These are phyloP conservation scores for Cryptococcus sp. DNA, from an alignment of 1,284 basidiomycete genomes.

Conservation along the genomic window DNA sequence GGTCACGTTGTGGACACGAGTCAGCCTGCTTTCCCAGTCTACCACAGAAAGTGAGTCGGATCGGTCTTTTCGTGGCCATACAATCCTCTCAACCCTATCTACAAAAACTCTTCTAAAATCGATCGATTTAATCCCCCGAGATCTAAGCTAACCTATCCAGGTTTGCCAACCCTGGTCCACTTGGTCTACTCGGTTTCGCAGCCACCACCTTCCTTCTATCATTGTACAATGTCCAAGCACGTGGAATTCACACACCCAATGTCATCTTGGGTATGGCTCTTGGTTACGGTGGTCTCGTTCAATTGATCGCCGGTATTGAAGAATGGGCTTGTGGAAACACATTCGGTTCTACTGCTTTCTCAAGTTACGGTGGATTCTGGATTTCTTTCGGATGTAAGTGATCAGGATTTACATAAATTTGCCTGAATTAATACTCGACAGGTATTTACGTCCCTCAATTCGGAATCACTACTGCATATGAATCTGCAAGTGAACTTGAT, in stretches of 20 bases:
- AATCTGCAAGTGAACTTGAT: conserved; percentile 49
- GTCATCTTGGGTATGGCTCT: conserved; percentile 79
- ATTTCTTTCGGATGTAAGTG: conserved; percentile 53
- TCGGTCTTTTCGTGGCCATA: neutral
- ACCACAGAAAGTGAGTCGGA: conserved; percentile 41
- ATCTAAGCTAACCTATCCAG: too few relatives aligned
- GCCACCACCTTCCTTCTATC: conserved; percentile 56
- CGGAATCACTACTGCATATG: conserved; percentile 26
- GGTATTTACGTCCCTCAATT: neutral
- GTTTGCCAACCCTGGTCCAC: conserved; percentile 54
- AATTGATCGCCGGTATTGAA: conserved; percentile 56
- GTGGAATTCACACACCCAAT: conserved; percentile 55
- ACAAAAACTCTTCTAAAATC: too few relatives aligned
- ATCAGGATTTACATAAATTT: too few relatives aligned
- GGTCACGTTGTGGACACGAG: conserved; percentile 49
- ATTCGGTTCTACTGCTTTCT: conserved; percentile 64
- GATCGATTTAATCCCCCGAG: neutral
- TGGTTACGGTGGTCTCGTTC: conserved; percentile 75
- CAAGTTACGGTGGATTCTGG: conserved; percentile 80
- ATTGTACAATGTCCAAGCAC: conserved; percentile 44
- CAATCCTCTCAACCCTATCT: neutral
- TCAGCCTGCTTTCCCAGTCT: conserved; percentile 43
- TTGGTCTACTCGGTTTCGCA: conserved; percentile 52
- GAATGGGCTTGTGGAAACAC: conserved; percentile 67
- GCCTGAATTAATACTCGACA: neutral